Evolutionary conservation across 345 rosid genomes (phyloP), one percentile per base, ranked within the genome.

Genomic region (Capsella bursapastoris): DNA sequence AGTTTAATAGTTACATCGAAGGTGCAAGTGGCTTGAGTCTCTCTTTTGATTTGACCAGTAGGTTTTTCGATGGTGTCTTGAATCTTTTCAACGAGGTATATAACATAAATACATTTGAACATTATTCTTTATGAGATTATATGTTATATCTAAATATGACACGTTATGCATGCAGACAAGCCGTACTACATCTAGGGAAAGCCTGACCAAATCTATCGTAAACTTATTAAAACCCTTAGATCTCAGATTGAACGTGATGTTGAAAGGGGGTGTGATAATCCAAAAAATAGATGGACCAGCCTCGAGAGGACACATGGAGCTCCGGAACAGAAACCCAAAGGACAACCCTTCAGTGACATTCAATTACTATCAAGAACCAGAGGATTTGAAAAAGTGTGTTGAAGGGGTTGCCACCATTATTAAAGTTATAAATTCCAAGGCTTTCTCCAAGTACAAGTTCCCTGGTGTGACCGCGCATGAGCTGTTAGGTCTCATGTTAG

Each of bases 331-430:
- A 3, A 76, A 83, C 56, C 77, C 78, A 7, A 15, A 75, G 3
- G 87, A 88, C n/a, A 88, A 80, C 43, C 93, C 93, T 0, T 81
- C 68, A 1, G 89, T 90, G 15, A 85, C 41, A 22, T 90, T 88
- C 51, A 85, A 88, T 75, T 90, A 88, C 79, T 88, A 85, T 76
- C 72, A 77, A 48, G 84, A 87, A 28, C 86, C 86, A 6, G 84
- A 90, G 56, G 93, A 90, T 48, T 44, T 85, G 32, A n/a, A 31
- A 5, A 51, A 58, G 31, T 87, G 89, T 67, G 88, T 83, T 38
- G 27, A 71, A 18, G 93, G 91, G 29, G 79, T 88, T 81, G 51
- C 22, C 14, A 87, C 81, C 4, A 52, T 83, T 31, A 77, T 81
- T 1, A 57, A 81, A 10, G 80, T 88, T 11, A 62, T 90, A n/a